phyloP scores from a whole-genome alignment of 2,329 filamentous ascomycete species.

The Phyllosticta citrichinensis region DNA sequence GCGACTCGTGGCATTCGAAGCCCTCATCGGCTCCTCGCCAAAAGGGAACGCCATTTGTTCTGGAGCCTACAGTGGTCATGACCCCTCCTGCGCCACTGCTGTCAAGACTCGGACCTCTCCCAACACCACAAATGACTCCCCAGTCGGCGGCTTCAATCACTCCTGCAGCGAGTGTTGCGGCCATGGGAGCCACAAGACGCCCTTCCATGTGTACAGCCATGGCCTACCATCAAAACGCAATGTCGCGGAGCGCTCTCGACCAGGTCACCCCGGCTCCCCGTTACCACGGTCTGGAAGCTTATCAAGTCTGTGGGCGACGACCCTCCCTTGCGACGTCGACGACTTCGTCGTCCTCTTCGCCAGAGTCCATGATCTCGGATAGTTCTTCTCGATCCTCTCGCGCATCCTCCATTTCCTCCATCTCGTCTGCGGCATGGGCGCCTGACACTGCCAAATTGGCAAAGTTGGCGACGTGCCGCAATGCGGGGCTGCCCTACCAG shows the following conservation, averaged over 20 bases:
- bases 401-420: conserved; percentile 45
- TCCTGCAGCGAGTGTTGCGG: conserved; percentile 51
- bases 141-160: conserved; percentile 43
- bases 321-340: conserved; percentile 41
- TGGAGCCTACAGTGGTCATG: conserved; percentile 42
- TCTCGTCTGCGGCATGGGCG: conserved; percentile 43
- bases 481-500: conserved; percentile 34
- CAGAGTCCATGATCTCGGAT: conserved; percentile 56
- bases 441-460: conserved; percentile 40
- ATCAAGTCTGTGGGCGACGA: conserved; percentile 35
- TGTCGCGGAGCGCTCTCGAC: conserved; percentile 47
- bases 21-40: conserved; percentile 33
- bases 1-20: conserved; percentile 21
- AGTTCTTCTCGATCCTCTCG: conserved; percentile 43
- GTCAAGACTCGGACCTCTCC: conserved; percentile 45
- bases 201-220: conserved; percentile 51
- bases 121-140: conserved; percentile 54
- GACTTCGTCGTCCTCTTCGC: conserved; percentile 44
- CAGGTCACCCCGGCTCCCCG: conserved; percentile 32
- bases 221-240: conserved; percentile 46
- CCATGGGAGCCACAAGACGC: conserved; percentile 38
- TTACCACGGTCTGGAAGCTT: conserved; percentile 33
- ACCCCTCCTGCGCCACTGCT: conserved; percentile 45
- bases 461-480: conserved; percentile 43
- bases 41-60: conserved; percentile 35